Base-by-base conservation (phyloP, 768 basidiomycete species). In the Kwoniella shandongensis region DNA sequence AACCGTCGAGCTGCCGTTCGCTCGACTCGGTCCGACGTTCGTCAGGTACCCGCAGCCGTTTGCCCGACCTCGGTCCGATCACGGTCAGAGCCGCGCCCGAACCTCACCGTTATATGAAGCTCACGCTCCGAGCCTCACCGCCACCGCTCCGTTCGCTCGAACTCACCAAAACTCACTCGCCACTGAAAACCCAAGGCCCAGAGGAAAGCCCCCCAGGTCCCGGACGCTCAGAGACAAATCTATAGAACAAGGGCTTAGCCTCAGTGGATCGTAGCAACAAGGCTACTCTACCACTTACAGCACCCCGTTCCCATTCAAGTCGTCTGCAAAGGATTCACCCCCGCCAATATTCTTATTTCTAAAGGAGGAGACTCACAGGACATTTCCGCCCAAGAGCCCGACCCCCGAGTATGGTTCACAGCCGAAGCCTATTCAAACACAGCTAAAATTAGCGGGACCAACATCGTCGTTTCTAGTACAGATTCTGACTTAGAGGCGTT, bases 401-500 rank as follows among this genome's bases (percentile, higher is more conserved):
- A 83, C 57, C 62, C 62, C 29, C 64, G 80, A 74, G 81, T 84
- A 82, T 84, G 83, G 83, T 84, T 79, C 81, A 83, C 81, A 84
- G 85, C 83, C 61, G 81, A 83, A 82, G 82, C 82, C 82, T 84
- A 84, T 84, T 81, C 78, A 65, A 80, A 84, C 83, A 79, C 83
- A 78, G 79, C 80, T 83, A 77, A 82, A 78, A 82, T 81, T 79
- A 81, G 82, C 80, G 81, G 83, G 83, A 83, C 81, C 80, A 81
- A 83, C 80, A 83, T 85, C 83, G 80, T 85, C 81, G 80, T 82
- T 80, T 85, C 83, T 81, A 83, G 85, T 83, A 85, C 81, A 81
- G 84, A 85, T 86, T 85, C 84, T 85, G 84, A 79, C 84, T 85
- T 85, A 85, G 85, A 86, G 85, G 85, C 83, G 81, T 86, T 86